Base-by-base conservation (phyloP, 768 basidiomycete species). In the Pleurotus citrinopileatus region DNA sequence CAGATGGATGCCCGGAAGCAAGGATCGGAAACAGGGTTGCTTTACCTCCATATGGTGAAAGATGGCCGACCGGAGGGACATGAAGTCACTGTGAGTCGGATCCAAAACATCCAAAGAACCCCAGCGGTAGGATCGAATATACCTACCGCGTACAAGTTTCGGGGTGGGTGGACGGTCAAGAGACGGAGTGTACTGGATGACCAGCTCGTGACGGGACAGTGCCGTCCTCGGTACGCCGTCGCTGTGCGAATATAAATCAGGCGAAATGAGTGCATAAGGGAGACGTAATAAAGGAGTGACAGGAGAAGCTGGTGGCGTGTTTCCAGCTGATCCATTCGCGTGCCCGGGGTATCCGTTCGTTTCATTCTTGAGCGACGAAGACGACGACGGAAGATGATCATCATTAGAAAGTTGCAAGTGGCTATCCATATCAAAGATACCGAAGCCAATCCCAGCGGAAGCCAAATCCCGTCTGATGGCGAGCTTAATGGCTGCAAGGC, bases 21-120 rank as follows among this genome's bases (percentile, higher is more conserved):
- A 52, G 50, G 42, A 59, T 54, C 27, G 55, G 52, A 53, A 53
- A 46, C 56, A 65, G 38, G 7, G 17, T 2, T 2, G 19, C 19
- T 79, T 67, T 73, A 93, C 92, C 80, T 89, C 83, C 86, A 94
- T 89, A 67, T 91, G 89, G 65, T 90, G 89, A 65, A 94, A 87
- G 58, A 96, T 82, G 44, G 89, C 90, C 26, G 79, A 78, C 54
- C 90, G 83, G 54, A 96, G 79, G 34, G 82, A 68, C 28, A 86
- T 62, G 68, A 95, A 94, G 69, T 96, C 94, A 63, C 84, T 86
- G 61, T 95, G 92, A 34, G 68, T 78, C 17, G 81, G 77, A 68
- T 94, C 87, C 60, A 93, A 73, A 42, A 91, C 86, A 65, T 93
- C 88, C 61, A 94, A 76, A 59, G 72, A 77, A 23, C 93, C 93